These are phyloP conservation scores for Tulasnella sp. DNA, from an alignment of 768 basidiomycete species.

Conservation along the genomic window DNA sequence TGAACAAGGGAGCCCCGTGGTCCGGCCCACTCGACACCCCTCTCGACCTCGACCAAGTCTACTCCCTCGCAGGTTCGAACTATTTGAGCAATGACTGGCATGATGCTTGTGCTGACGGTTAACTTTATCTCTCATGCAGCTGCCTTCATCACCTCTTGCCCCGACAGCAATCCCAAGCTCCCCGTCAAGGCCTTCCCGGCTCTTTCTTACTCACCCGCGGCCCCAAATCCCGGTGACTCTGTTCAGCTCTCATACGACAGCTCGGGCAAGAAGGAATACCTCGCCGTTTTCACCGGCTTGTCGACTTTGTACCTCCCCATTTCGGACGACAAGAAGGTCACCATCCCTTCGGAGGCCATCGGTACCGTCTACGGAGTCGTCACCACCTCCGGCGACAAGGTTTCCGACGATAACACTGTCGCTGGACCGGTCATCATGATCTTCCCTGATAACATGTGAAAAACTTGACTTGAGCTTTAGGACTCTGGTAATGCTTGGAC, in stretches of 20 bases:
- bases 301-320: constrained; percentile 33
- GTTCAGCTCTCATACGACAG: constrained; percentile 22
- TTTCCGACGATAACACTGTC: constrained; percentile 38
- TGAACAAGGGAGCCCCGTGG: constrained; percentile 40
- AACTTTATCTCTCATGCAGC: constrained; percentile 15
- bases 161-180: constrained; percentile 37
- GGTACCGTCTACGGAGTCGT: constrained; percentile 46
- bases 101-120: not conserved
- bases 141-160: constrained; percentile 43
- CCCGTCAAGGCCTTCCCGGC: constrained; percentile 43
- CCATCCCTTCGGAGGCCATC: constrained; percentile 32
- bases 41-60: constrained; percentile 34
- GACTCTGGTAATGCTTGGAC: too few relatives aligned
- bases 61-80: constrained; percentile 32
- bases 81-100: not conserved
- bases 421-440: constrained; percentile 34
- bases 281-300: constrained; percentile 18
- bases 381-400: constrained; percentile 28
- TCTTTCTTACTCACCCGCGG: constrained; percentile 25
- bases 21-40: constrained; percentile 45
- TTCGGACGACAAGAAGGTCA: constrained; percentile 21
- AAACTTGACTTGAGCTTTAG: too few relatives aligned
- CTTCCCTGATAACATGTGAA: constrained; percentile 6
- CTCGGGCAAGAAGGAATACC: constrained; percentile 4
- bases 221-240: constrained; percentile 21